Evolutionary conservation across 495 filamentous ascomycete species (phyloP).

Genomic region (Penicillium waksmanii): DNA sequence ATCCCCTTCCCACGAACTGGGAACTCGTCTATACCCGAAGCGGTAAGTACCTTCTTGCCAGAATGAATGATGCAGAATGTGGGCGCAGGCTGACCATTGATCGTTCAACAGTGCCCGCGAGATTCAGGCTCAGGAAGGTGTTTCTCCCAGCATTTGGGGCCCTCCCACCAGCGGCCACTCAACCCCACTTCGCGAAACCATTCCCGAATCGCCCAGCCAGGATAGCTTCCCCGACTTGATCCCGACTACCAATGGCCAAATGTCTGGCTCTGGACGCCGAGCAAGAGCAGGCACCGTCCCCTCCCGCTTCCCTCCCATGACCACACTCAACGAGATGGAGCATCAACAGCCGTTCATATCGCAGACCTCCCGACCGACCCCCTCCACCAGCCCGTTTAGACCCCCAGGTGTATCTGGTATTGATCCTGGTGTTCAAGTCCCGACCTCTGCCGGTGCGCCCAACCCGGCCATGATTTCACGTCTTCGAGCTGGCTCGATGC

Average conservation of each 20-base stretch:
- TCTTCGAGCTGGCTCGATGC: slow-evolving; percentile 93
- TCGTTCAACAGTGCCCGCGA: slow-evolving; percentile 73
- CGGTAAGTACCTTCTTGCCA: slow-evolving; percentile 61
- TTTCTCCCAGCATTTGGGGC: slow-evolving; percentile 87
- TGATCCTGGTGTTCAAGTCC: slow-evolving; percentile 59
- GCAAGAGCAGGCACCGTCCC: slow-evolving; percentile 95
- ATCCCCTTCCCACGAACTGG: slow-evolving; percentile 93
- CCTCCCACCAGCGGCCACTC: slow-evolving; percentile 95
- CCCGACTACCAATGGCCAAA: slow-evolving; percentile 59
- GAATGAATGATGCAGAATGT: not conserved
- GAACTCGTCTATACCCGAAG: slow-evolving; percentile 83
- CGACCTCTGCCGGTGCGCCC: slow-evolving; percentile 46
- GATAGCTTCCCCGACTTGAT: slow-evolving; percentile 94
- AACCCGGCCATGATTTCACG: slow-evolving; percentile 80
- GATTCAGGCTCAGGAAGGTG: slow-evolving; percentile 94
- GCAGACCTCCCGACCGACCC: slow-evolving; percentile 84
- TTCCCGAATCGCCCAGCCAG: slow-evolving; percentile 92
- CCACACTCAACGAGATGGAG: slow-evolving; percentile 59
- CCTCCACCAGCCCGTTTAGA: slow-evolving; percentile 89
- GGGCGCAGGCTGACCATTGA: slow-evolving; percentile 19
- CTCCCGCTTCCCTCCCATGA: slow-evolving; percentile 83
- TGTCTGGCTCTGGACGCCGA: slow-evolving; percentile 65
- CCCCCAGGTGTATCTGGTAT: slow-evolving; percentile 70
- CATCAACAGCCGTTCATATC: slow-evolving; percentile 68
- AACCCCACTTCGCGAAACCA: slow-evolving; percentile 93